Percentiles rank a stretch among this genome's conserved stretches.
Conservation (phyloP, 257 asterid genomes). For the Jasminum sambac region DNA sequence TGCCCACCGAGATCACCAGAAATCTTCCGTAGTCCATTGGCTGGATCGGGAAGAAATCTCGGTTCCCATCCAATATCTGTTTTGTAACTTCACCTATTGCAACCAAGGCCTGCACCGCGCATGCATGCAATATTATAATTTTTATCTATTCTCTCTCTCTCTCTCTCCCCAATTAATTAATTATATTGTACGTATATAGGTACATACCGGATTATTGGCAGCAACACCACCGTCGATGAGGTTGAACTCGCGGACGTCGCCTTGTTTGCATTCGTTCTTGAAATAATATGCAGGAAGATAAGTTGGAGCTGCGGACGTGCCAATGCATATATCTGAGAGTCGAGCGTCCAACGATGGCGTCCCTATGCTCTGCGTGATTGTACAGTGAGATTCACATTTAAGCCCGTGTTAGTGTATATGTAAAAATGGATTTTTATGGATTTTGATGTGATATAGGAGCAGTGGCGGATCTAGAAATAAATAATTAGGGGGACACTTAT, state of each 20-base stretch:
- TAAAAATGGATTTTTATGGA: too few species aligned
- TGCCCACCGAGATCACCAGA: slow-evolving; percentile 49
- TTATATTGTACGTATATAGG: too few species aligned
- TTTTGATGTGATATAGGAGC: too few species aligned
- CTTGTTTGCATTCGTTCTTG: slow-evolving; percentile 26
- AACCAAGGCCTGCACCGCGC: slow-evolving; percentile 43
- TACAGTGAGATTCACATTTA: too few species aligned
- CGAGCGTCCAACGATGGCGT: slow-evolving; percentile 33
- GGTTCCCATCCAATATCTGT: slow-evolving; percentile 25
- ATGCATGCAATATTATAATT: too few species aligned
- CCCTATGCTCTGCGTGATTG: slow-evolving; percentile 38
- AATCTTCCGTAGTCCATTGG: slow-evolving; percentile 35
- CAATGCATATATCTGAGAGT: slow-evolving; percentile 49
- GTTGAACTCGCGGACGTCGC: slow-evolving; percentile 32
- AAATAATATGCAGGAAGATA: slow-evolving; percentile 48
- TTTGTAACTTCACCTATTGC: slow-evolving; percentile 42
- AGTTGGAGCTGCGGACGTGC: slow-evolving; percentile 70
- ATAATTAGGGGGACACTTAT: too few species aligned
- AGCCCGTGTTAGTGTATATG: too few species aligned
- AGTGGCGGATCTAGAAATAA: too few species aligned
- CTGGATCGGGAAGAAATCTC: slow-evolving; percentile 29
- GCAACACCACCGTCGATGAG: slow-evolving; percentile 58
- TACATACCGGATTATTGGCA: slow-evolving; percentile 76
- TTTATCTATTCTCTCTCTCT: too few species aligned
- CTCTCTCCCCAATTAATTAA: too few species aligned